A percentile compares a stretch with the other conserved stretches of the same genome.
Conservation (phyloP, 1,284 basidiomycete species). For the Tilletia horrida region DNA sequence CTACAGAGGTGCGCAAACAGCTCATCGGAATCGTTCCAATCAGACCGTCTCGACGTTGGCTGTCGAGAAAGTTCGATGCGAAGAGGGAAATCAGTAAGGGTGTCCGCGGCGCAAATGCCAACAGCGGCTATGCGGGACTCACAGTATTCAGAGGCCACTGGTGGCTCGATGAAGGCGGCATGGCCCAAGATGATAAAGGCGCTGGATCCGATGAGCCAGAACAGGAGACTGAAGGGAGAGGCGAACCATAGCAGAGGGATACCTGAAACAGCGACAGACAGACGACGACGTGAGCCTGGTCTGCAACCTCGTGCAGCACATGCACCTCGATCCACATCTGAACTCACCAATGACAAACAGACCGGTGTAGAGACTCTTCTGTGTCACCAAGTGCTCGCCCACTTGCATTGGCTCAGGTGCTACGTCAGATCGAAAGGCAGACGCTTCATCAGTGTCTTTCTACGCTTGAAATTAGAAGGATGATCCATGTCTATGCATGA, state of each 20-base stretch:
- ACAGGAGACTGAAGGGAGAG: constrained; percentile 47
- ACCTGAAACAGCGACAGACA: constrained; percentile 23
- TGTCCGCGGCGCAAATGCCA: background rate
- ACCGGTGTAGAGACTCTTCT: constrained; percentile 65
- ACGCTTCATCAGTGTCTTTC: too few relatives aligned
- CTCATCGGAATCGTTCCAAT: background rate
- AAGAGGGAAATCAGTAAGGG: background rate
- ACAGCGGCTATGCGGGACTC: background rate
- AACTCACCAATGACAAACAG: constrained; percentile 53
- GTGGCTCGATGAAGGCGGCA: constrained; percentile 64
- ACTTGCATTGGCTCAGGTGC: constrained; percentile 61
- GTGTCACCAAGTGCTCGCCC: constrained; percentile 73
- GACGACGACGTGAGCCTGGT: background rate
- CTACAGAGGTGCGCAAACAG: too few relatives aligned
- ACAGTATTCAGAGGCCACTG: constrained; percentile 17
- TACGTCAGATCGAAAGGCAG: background rate
- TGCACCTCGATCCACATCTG: background rate
- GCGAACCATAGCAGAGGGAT: constrained; percentile 50
- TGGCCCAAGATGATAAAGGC: constrained; percentile 65
- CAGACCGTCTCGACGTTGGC: constrained; percentile 8
- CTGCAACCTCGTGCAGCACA: background rate
- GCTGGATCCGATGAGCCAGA: constrained; percentile 56
- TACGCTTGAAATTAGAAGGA: too few relatives aligned
- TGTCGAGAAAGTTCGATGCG: background rate
- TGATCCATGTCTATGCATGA: background rate